Evolutionary conservation across 1,139 yeast genomes (phyloP), one percentile per base, ranked within the genome.

Genomic region (Blastobotrys aristatus): DNA sequence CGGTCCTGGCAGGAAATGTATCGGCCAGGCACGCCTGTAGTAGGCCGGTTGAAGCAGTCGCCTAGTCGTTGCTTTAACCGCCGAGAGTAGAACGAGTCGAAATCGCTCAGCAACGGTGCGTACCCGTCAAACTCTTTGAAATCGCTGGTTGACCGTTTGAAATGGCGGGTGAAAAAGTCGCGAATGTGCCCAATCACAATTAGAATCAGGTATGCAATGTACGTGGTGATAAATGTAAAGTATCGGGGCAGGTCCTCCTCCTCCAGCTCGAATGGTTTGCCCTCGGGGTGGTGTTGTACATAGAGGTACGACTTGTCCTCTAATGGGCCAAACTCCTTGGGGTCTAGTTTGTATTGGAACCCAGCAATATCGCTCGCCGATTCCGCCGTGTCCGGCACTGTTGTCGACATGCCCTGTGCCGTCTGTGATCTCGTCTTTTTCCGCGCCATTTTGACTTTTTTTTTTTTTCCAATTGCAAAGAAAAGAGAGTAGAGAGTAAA

Each of bases 1-100:
- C 98, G 79, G 59, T 88, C 90, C 60, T 84, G 80, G 59, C 95
- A 82, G 49, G 82, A 78, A 59, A 92, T 82, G 60, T 74, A 83
- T 65, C 99, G 79, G 21, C 99, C 99, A 0, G 99, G 98, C 29
- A 92, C 98, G 36, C 97, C 97, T 51, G 87, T 85, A 29, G 95
- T 87, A 31, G 97, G 97, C 64, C 97, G 80, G 4, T 95, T 88
- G 68, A 92, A 92, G 66, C 97, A 89, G 67, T 92, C 97, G 62
- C 86, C 96, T 54, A 92, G 79, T 68, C 96, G 84, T 56, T 77
- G 79, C 65, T 94, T 90, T 73, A 92, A 76, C 60, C 97, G 81
- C 61, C 99, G 83, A 39, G 90, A 84, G 66, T 90, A 92, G 64
- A 92, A 94, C 57, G 87, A 81, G 67, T 92, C 99, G 65, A 92